Conservation (phyloP, 2,329 filamentous ascomycete species). For the Aspergillus caelatus region DNA sequence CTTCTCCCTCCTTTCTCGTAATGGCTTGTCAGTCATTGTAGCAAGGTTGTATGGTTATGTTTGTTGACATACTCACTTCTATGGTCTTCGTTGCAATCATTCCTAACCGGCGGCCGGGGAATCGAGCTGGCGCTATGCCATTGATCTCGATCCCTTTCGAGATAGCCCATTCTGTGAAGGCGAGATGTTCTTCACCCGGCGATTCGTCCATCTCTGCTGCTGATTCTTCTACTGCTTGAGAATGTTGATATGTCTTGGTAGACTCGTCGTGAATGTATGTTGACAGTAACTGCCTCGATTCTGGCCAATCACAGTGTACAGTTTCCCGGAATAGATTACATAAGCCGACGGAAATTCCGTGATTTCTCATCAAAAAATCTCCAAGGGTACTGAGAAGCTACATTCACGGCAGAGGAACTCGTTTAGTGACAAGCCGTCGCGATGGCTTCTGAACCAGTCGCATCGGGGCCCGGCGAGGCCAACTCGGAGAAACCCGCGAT, state of each 20-base stretch:
- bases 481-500: neutral
- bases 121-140: constrained; percentile 64
- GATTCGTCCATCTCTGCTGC: constrained; percentile 13
- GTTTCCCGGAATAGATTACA: neutral
- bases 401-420: neutral
- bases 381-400: neutral
- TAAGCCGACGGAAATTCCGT: neutral
- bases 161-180: constrained; percentile 68
- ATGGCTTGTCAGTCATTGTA: neutral
- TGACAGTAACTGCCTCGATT: neutral
- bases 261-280: neutral
- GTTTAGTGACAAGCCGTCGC: neutral
- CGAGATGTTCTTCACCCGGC: constrained; percentile 35
- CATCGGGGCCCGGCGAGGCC: neutral
- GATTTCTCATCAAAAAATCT: neutral
- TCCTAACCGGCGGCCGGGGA: constrained; percentile 76
- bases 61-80: constrained; percentile 51
- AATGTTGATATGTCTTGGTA: neutral
- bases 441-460: neutral
- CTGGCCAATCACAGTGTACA: neutral
- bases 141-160: constrained; percentile 66
- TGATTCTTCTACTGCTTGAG: constrained; percentile 3
- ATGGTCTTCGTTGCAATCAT: constrained; percentile 70
- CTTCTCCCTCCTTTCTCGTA: constrained; percentile 54
- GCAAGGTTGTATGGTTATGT: neutral